Evolutionary conservation across 768 basidiomycete genomes (phyloP).

Genomic region (Pholiota molesta): DNA sequence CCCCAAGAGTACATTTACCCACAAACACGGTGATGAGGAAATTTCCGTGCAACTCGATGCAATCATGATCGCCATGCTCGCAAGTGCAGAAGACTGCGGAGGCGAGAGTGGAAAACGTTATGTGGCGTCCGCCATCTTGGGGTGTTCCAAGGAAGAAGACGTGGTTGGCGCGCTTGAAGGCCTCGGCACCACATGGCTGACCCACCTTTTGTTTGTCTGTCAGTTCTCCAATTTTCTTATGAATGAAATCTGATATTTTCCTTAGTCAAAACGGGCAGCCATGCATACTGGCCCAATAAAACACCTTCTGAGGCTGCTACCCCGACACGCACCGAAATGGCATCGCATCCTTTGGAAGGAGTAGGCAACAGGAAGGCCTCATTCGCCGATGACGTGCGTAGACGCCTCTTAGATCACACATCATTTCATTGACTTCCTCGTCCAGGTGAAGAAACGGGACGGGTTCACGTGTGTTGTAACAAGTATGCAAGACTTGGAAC

Average conservation of each 20-base stretch:
- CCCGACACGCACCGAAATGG: no score
- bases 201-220: constrained; percentile 21
- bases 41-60: constrained; percentile 16
- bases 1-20: neutral
- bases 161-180: constrained; percentile 14
- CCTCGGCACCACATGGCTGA: constrained; percentile 15
- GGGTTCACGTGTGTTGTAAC: constrained; percentile 18
- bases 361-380: neutral
- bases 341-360: no score
- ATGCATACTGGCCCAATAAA: neutral
- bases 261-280: constrained; percentile 16
- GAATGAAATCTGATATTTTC: constrained; percentile 4
- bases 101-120: constrained; percentile 23
- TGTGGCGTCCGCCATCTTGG: constrained; percentile 17
- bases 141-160: constrained; percentile 16
- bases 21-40: neutral
- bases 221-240: constrained; percentile 4
- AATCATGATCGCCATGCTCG: constrained; percentile 20
- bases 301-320: no score
- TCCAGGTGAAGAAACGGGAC: constrained; percentile 16
- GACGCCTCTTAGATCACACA: neutral
- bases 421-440: constrained; percentile 3
- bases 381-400: constrained; percentile 5
- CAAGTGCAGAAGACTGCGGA: constrained; percentile 17
- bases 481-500: constrained; percentile 6